Evolutionary conservation across 2,329 filamentous ascomycete genomes (phyloP).

Genomic region (Botryotinia calthae): DNA sequence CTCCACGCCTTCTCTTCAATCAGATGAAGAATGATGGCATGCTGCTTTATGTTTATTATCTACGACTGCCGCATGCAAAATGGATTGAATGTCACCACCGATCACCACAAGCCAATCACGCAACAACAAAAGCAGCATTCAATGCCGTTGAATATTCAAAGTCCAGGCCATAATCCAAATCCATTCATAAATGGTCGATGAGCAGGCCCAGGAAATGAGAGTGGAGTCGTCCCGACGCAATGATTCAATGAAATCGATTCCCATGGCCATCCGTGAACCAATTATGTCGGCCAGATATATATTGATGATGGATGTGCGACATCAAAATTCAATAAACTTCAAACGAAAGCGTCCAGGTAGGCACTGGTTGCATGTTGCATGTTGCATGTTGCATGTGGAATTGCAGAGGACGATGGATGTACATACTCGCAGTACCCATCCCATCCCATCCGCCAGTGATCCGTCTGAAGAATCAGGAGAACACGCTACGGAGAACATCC

Average conservation of each 20-base stretch:
- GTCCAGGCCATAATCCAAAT: constrained; percentile 1
- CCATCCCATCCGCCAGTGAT: too few relatives aligned
- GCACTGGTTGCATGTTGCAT: too few relatives aligned
- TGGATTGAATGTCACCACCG: neutral
- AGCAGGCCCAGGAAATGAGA: neutral
- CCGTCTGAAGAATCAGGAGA: neutral
- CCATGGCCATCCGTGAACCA: neutral
- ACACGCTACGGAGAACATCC: too few relatives aligned
- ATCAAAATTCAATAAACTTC: constrained; percentile 3
- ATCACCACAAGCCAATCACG: neutral
- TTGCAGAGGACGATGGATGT: too few relatives aligned
- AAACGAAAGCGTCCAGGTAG: neutral
- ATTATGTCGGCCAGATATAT: neutral
- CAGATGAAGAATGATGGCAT: neutral
- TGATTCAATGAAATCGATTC: neutral
- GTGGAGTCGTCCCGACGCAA: neutral
- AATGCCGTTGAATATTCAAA: neutral
- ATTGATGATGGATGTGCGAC: constrained; percentile 5
- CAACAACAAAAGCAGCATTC: neutral
- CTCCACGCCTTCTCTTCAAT: neutral
- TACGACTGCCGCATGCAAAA: rapidly evolving
- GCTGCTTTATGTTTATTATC: neutral
- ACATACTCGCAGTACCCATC: too few relatives aligned
- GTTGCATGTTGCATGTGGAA: neutral
- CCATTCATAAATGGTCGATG: neutral